Evolutionary conservation across 2,329 filamentous ascomycete genomes (phyloP).

Genomic region (Ampelomyces quisqualis): DNA sequence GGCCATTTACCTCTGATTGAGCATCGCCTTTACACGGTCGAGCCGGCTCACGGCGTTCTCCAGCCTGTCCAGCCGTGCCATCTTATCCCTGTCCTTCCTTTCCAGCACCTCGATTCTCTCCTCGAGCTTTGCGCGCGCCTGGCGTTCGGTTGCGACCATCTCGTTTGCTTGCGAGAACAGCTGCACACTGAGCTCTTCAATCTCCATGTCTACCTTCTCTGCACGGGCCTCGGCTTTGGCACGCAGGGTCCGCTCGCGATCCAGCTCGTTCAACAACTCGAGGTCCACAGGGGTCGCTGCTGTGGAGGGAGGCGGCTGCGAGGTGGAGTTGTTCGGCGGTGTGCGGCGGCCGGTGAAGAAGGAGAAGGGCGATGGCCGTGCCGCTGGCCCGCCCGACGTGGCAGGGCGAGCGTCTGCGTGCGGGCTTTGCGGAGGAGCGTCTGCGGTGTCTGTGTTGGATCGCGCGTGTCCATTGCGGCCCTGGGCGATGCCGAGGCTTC

Average conservation of each 20-base stretch:
- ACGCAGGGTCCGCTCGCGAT: conserved; percentile 66
- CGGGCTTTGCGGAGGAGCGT: conserved; percentile 21
- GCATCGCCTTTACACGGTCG: conserved; percentile 65
- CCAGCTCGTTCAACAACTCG: conserved; percentile 63
- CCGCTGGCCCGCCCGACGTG: conserved; percentile 29
- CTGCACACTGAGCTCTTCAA: conserved; percentile 74
- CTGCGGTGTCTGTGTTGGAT: conserved; percentile 24
- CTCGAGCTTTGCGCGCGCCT: conserved; percentile 69
- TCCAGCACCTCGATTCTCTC: conserved; percentile 69
- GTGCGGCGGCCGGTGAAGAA: conserved; percentile 46
- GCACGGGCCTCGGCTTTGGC: conserved; percentile 68
- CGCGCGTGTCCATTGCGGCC: conserved; percentile 15
- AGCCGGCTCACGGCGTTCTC: conserved; percentile 71
- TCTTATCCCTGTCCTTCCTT: conserved; percentile 68
- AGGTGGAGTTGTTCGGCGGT: conserved; percentile 31
- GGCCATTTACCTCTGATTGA: conserved; percentile 41
- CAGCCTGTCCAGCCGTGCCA: conserved; percentile 65
- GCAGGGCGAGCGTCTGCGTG: conserved; percentile 33
- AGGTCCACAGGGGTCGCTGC: conserved; percentile 33
- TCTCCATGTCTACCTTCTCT: conserved; percentile 66
- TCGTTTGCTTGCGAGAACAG: conserved; percentile 83
- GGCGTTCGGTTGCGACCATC: conserved; percentile 78
- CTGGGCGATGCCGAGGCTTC: conserved; percentile 48
- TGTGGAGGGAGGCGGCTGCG: conserved; percentile 37
- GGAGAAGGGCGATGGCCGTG: conserved; percentile 46